phyloP scores from a whole-genome alignment of 257 asterid genomes.

The Solanum verrucosum region DNA sequence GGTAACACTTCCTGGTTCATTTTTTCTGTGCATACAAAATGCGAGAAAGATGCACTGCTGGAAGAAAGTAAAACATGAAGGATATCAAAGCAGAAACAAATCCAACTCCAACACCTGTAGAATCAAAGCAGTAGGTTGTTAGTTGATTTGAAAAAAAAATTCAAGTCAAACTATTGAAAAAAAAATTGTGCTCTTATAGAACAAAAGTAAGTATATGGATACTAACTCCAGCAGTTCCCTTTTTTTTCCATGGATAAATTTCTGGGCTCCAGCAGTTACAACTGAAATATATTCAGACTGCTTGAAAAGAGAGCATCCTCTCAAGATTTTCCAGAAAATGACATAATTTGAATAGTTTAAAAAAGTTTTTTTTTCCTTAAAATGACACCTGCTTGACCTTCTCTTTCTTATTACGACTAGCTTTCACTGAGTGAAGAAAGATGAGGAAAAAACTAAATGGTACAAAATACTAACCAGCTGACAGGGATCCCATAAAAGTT shows the following conservation, averaged over 20 bases:
- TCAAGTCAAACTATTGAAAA: neutral
- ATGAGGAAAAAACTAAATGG: neutral
- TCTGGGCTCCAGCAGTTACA: neutral
- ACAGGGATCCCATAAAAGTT: constrained; percentile 92
- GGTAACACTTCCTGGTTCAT: neutral
- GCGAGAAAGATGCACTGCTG: neutral
- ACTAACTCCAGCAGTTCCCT: neutral
- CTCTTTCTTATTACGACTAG: neutral
- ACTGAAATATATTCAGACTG: neutral
- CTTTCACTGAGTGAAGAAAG: neutral
- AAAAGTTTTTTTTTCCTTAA: neutral
- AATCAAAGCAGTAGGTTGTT: constrained; percentile 13
- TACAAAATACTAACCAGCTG: constrained; percentile 61
- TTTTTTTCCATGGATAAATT: neutral
- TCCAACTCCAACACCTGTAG: constrained; percentile 98
- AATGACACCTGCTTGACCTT: neutral
- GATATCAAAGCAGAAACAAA: constrained; percentile 96
- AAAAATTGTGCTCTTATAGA: neutral
- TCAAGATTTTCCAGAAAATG: neutral
- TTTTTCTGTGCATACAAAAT: neutral
- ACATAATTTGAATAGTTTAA: neutral
- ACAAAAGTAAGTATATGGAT: neutral
- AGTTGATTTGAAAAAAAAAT: neutral
- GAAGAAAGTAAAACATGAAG: constrained; percentile 18
- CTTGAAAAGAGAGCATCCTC: neutral